phyloP scores from a whole-genome alignment of 1,139 yeast species.

The Ashbya aceris region DNA sequence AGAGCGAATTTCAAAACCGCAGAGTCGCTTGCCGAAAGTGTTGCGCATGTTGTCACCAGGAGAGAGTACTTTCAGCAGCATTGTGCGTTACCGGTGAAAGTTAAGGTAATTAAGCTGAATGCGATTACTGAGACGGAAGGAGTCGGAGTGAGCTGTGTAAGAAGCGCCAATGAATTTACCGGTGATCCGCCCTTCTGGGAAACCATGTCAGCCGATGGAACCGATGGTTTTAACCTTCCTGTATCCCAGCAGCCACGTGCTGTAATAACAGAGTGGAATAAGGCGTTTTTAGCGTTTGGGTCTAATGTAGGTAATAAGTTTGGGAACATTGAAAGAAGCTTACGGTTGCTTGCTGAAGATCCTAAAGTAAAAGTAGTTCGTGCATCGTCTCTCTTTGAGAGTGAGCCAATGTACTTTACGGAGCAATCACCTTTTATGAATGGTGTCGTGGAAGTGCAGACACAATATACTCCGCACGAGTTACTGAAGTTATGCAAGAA shows the following conservation, averaged over 20 bases:
- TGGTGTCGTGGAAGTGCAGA: constrained; percentile 64
- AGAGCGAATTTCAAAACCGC: constrained; percentile 77
- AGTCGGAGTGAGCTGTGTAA: constrained; percentile 72
- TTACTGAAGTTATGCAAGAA: constrained; percentile 54
- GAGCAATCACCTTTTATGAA: constrained; percentile 80
- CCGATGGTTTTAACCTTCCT: constrained; percentile 25
- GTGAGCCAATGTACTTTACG: constrained; percentile 84
- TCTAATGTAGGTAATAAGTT: constrained; percentile 73
- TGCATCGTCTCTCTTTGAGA: constrained; percentile 73
- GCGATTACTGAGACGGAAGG: constrained; percentile 83
- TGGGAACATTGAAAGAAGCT: constrained; percentile 49
- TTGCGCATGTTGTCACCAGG: constrained; percentile 54
- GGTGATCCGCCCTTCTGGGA: constrained; percentile 3
- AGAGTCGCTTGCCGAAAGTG: constrained; percentile 75
- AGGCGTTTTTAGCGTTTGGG: constrained; percentile 79
- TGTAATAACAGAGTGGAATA: constrained; percentile 32
- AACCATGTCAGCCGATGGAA: not conserved
- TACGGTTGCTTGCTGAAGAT: constrained; percentile 38
- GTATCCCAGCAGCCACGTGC: constrained; percentile 6
- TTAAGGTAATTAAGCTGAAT: constrained; percentile 72
- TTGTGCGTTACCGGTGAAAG: constrained; percentile 36
- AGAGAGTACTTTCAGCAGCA: constrained; percentile 13
- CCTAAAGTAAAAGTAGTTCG: constrained; percentile 39
- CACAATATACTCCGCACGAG: constrained; percentile 51
- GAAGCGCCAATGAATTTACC: constrained; percentile 35